phyloP scores from a whole-genome alignment of 2,329 filamentous ascomycete genomes.

The Lachnellula occidentalis region DNA sequence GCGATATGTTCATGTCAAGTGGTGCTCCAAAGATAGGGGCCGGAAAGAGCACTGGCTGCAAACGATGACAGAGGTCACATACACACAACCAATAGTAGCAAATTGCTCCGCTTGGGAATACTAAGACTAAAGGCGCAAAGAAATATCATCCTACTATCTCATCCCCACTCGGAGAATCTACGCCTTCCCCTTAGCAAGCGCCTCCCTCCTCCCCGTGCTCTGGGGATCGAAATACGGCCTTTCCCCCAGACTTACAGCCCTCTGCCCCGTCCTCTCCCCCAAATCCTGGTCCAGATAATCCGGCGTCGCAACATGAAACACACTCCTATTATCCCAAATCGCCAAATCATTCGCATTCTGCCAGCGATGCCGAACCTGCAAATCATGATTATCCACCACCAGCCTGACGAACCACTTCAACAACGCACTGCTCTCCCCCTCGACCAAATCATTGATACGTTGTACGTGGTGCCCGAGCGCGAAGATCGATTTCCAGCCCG shows the following conservation, averaged over 20 bases:
- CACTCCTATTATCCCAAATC: conserved; percentile 52
- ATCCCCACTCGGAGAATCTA: not conserved
- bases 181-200: conserved; percentile 7
- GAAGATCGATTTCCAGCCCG: conserved; percentile 52
- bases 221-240: conserved; percentile 45
- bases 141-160: too few species aligned
- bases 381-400: conserved; percentile 49
- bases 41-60: too few species aligned
- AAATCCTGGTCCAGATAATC: conserved; percentile 41
- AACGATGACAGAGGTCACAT: too few species aligned
- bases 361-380: conserved; percentile 41
- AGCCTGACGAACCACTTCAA: conserved; percentile 48
- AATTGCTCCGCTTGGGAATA: too few species aligned
- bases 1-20: too few species aligned
- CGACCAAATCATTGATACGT: conserved; percentile 45
- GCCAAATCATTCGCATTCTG: conserved; percentile 33
- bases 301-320: conserved; percentile 49
- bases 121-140: too few species aligned
- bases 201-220: conserved; percentile 40
- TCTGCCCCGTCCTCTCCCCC: conserved; percentile 41
- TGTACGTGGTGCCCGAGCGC: conserved; percentile 45
- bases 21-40: too few species aligned
- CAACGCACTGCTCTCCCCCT: conserved; percentile 43
- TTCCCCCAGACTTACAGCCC: conserved; percentile 47
- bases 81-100: too few species aligned